phyloP scores from a whole-genome alignment of 129 eudicot species.

The Kitagawia praeruptora region DNA sequence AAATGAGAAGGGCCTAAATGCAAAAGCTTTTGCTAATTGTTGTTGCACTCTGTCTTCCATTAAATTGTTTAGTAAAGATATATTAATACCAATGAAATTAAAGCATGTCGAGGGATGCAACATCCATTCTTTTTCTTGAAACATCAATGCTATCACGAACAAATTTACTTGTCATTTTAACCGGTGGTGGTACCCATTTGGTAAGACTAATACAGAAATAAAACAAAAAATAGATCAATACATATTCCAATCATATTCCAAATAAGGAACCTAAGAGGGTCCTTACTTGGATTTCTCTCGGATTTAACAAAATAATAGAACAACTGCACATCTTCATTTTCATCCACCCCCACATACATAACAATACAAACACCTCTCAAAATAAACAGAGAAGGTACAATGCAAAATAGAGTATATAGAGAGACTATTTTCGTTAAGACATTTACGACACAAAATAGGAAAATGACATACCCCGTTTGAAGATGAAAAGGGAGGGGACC shows the following conservation, averaged over 20 bases:
- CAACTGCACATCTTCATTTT: no score
- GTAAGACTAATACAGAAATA: constrained; percentile 60
- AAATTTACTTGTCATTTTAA: constrained; percentile 85
- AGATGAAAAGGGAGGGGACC: no score
- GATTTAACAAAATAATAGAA: no score
- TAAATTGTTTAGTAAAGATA: not conserved
- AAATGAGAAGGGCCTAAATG: not conserved
- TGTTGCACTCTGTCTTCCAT: not conserved
- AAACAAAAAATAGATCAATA: not conserved
- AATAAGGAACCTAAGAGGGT: no score
- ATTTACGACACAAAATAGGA: no score
- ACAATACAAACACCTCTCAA: no score
- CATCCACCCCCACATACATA: no score
- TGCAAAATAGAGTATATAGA: no score
- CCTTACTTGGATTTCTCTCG: no score
- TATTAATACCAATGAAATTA: constrained; percentile 82
- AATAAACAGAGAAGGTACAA: no score
- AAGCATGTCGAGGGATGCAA: constrained; percentile 95
- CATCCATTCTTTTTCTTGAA: constrained; percentile 97
- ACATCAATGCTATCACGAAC: constrained; percentile 71
- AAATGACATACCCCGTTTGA: no score
- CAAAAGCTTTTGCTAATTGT: not conserved
- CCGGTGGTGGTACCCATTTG: constrained; percentile 99
- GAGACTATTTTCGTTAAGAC: no score
- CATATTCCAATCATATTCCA: not conserved